These are phyloP conservation scores for Plasmopara viticola DNA, from an alignment of 352 stramenopile genomes.

Conservation along the genomic window DNA sequence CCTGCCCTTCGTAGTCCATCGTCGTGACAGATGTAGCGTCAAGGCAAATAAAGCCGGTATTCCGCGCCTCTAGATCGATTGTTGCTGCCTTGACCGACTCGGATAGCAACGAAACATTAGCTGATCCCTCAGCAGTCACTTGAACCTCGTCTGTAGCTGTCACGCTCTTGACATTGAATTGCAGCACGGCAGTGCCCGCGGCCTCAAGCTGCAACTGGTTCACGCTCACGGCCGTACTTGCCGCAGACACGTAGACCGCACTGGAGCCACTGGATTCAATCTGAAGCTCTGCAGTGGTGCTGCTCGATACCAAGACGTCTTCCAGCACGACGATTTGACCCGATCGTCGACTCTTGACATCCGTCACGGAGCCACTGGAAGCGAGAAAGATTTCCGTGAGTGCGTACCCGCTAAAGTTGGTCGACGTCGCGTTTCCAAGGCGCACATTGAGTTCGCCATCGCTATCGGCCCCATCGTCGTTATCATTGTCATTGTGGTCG, in stretches of 20 bases:
- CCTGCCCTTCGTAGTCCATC: constrained; percentile 17
- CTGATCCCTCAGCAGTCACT: constrained; percentile 17
- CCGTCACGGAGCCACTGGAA: constrained; percentile 17
- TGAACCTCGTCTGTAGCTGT: constrained; percentile 12
- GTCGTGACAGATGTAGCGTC: constrained; percentile 13
- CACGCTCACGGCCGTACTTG: constrained; percentile 14
- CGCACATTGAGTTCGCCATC: constrained; percentile 20
- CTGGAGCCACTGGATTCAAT: constrained; percentile 24
- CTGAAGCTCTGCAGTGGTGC: constrained; percentile 20
- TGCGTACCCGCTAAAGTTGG: constrained; percentile 20
- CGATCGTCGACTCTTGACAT: constrained; percentile 23
- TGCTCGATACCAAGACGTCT: constrained; percentile 21
- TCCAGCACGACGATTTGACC: constrained; percentile 25
- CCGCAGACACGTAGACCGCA: constrained; percentile 25
- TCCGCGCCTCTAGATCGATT: constrained; percentile 18
- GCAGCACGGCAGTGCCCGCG: constrained; percentile 9
- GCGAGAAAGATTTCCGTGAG: constrained; percentile 29
- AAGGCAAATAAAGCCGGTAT: constrained; percentile 24
- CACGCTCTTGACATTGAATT: constrained; percentile 25
- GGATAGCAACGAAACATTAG: constrained; percentile 13
- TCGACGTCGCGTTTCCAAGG: constrained; percentile 14
- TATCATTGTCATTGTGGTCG: constrained; percentile 10
- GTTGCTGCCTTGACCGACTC: constrained; percentile 16
- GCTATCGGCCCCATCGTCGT: constrained; percentile 15
- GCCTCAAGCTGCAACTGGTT: constrained; percentile 18